These are phyloP conservation scores for Acacia melanoxylon DNA, from an alignment of 306 rosid species.

Conservation along the genomic window DNA sequence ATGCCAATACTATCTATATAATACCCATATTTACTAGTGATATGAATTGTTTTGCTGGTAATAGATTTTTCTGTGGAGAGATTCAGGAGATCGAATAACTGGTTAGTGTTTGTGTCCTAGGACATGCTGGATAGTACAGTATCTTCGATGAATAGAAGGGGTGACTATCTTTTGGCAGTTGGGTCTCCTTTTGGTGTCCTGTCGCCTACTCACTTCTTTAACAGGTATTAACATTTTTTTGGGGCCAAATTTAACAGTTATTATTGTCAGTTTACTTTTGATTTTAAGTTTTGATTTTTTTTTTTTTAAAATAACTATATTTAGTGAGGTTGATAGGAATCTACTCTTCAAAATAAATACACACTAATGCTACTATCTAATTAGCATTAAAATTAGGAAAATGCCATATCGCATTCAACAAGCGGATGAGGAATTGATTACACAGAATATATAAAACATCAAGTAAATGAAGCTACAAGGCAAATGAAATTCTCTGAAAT, in stretches of 20 bases:
- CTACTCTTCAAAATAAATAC: not conserved
- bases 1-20: conserved; percentile 6
- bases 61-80: conserved; percentile 17
- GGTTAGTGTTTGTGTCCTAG: conserved; percentile 43
- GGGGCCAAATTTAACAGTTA: conserved; percentile 61
- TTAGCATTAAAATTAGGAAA: not conserved
- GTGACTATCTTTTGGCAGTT: conserved; percentile 78
- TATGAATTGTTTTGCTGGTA: conserved; percentile 23
- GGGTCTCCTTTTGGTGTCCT: conserved; percentile 97
- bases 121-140: conserved; percentile 47
- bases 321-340: not conserved
- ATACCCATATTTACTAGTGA: conserved; percentile 4
- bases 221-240: conserved; percentile 51
- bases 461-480: not conserved
- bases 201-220: conserved; percentile 88
- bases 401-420: not conserved
- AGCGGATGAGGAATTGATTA: not conserved
- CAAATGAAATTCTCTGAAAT: not conserved
- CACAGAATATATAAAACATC: not conserved
- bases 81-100: conserved; percentile 35
- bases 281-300: no score
- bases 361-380: not conserved
- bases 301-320: not conserved
- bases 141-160: conserved; percentile 67
- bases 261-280: conserved; percentile 32